Percentiles rank a stretch among this genome's conserved stretches.
Evolutionary conservation across 2,329 filamentous ascomycete species (phyloP).

Genomic region (Penicillium rolfsii): DNA sequence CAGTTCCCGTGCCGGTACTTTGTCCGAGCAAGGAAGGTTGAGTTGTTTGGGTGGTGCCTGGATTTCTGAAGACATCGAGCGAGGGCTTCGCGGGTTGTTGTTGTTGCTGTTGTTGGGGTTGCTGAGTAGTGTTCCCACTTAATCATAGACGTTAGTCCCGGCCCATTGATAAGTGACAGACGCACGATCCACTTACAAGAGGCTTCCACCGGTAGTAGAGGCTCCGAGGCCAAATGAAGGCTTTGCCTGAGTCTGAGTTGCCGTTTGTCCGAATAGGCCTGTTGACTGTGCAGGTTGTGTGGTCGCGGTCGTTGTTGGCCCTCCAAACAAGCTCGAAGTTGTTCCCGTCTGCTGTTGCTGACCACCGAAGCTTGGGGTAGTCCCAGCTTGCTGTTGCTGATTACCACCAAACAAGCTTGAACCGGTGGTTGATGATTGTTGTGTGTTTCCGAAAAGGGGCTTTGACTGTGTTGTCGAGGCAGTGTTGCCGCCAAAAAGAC

Average conservation of each 20-base stretch:
- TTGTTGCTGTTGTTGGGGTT: conserved; percentile 37
- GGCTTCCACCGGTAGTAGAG: conserved; percentile 33
- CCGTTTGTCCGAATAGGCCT: conserved; percentile 24
- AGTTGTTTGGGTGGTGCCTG: conserved; percentile 30
- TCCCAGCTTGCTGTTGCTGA: conserved; percentile 16
- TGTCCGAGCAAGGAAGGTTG: conserved; percentile 38
- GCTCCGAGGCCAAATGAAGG: conserved; percentile 39
- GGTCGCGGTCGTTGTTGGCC: conserved; percentile 28
- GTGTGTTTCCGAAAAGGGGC: conserved; percentile 40
- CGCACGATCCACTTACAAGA: conserved; percentile 39
- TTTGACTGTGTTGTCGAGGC: conserved; percentile 36
- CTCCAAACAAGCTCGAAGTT: conserved; percentile 33
- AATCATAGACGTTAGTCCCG: neutral
- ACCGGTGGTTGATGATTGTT: conserved; percentile 34
- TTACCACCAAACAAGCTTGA: conserved; percentile 37
- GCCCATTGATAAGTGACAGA: neutral
- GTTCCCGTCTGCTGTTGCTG: neutral
- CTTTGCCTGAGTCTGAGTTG: conserved; percentile 41
- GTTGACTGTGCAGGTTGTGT: conserved; percentile 30
- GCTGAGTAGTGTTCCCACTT: conserved; percentile 31
- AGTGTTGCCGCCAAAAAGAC: conserved; percentile 39
- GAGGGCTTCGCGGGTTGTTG: conserved; percentile 53
- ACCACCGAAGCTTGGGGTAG: neutral
- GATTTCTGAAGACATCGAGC: conserved; percentile 44
- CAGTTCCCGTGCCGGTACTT: conserved; percentile 37